Evolutionary conservation across 2,329 filamentous ascomycete species (phyloP), one percentile per base, ranked within the genome.

Genomic region (Stachybotrys chartarum): DNA sequence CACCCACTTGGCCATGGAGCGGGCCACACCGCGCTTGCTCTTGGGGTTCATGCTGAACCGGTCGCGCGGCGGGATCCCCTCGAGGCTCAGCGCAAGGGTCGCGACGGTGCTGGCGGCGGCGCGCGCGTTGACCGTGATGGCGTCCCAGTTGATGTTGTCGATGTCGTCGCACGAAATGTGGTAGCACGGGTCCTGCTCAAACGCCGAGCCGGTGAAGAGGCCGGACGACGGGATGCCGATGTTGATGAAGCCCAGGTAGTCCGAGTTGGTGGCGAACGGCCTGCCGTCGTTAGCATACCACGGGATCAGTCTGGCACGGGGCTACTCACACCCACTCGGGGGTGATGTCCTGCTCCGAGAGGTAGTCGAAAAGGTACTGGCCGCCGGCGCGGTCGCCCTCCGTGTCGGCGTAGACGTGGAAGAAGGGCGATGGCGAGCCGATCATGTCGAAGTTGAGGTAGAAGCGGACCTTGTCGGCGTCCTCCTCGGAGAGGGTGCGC

Each of bases 391-490:
- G 59, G 58, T 77, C 71, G 8, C 66, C 74, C 18, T 74, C 69
- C 31, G 66, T 69, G 58, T 71, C 69, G 48, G 71, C 65, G 54
- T 76, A 74, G 7, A 78, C 68, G 54, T 62, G 64, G 61, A 69
- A 77, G 46, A 63, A 59, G 11, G 75, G 71, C n/a, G 65, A 61
- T 4, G 68, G 66, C 16, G 74, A 77, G n/a, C 71, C 75, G 55
- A 88, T 85, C 86, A 88, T 88, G 69, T 88, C 85, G 63, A 85
- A 87, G 72, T 88, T 86, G 66, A 87, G 80, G 72, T 87, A 86
- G 35, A 87, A 81, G 2, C 79, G 76, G 63, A 88, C 83, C 68
- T 82, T 84, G 57, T 80, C 72, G 0, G 69, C 68, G 49, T 76
- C 72, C 1, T 65, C 63, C 24, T 67, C 61, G 11, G 67, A 63